Percentiles rank a stretch among this genome's conserved stretches.
phyloP scores from a whole-genome alignment of 176 grass and related monocot species.

The Neostapfia colusana region DNA sequence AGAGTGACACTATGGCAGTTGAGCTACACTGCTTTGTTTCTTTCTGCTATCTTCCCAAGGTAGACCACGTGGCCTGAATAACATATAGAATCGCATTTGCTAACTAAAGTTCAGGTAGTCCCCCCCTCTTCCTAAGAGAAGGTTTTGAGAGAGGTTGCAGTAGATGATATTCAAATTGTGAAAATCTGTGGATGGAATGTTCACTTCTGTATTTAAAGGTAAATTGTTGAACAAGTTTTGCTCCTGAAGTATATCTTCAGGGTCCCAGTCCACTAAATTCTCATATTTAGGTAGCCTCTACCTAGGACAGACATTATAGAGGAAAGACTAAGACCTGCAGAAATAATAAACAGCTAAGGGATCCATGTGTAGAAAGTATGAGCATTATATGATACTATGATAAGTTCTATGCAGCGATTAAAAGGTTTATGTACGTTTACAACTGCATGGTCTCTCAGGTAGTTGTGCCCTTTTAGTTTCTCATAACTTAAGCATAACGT shows the following conservation, averaged over 20 bases:
- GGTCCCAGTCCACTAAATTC: not conserved
- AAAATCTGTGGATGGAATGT: not conserved
- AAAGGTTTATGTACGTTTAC: conserved; percentile 24
- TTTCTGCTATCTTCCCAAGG: not conserved
- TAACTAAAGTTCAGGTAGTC: not conserved
- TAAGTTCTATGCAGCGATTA: conserved; percentile 15
- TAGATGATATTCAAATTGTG: not conserved
- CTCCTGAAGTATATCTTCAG: not conserved
- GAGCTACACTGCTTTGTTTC: not conserved
- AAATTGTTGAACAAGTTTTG: not conserved
- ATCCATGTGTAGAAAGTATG: not conserved
- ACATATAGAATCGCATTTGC: not conserved
- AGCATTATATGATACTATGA: not conserved
- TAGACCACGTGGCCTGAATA: not conserved
- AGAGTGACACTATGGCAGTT: not conserved
- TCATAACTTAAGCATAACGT: conserved; percentile 18
- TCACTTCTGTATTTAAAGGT: conserved; percentile 3
- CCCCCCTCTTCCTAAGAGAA: not conserved
- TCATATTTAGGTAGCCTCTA: not conserved
- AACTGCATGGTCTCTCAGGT: conserved; percentile 21
- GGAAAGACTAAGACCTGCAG: not conserved
- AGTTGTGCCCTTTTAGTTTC: conserved; percentile 34
- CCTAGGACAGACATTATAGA: not conserved
- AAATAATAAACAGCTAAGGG: not conserved
- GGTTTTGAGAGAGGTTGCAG: conserved; percentile 10